phyloP scores from a whole-genome alignment of 441 rosid genomes.

The Populus trichocarpa region DNA sequence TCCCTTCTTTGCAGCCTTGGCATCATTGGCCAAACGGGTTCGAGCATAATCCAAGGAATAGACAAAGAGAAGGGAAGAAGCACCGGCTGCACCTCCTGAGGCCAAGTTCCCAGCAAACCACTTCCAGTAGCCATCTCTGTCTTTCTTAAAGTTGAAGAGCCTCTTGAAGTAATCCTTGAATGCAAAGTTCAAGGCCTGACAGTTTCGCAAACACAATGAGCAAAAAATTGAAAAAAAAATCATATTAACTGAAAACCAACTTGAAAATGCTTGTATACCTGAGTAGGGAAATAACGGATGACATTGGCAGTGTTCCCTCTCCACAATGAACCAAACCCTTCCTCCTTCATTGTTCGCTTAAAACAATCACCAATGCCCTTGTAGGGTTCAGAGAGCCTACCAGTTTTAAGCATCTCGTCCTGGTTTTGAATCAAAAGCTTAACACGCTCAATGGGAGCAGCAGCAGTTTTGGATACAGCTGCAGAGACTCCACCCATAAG shows the following conservation, averaged over 20 bases:
- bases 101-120: constrained; percentile 99
- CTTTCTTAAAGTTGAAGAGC: constrained; percentile 91
- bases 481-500: constrained; percentile 90
- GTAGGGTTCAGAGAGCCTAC: constrained; percentile 71
- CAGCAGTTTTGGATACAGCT: constrained; percentile 81
- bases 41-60: constrained; percentile 87
- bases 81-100: constrained; percentile 98
- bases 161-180: constrained; percentile 94
- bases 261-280: constrained; percentile 33
- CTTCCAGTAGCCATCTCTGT: constrained; percentile 85
- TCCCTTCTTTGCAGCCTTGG: constrained; percentile 88
- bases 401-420: constrained; percentile 78
- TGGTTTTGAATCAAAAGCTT: constrained; percentile 82
- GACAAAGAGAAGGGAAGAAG: constrained; percentile 88
- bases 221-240: not conserved
- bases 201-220: not conserved
- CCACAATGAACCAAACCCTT: constrained; percentile 60
- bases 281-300: constrained; percentile 81
- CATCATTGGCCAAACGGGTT: constrained; percentile 88
- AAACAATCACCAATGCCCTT: constrained; percentile 77
- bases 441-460: constrained; percentile 81
- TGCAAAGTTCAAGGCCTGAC: constrained; percentile 91
- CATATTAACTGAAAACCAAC: not conserved
- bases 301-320: constrained; percentile 82
- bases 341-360: constrained; percentile 49